Conservation (phyloP, 768 basidiomycete genomes). For the Termitomyces titanicus region DNA sequence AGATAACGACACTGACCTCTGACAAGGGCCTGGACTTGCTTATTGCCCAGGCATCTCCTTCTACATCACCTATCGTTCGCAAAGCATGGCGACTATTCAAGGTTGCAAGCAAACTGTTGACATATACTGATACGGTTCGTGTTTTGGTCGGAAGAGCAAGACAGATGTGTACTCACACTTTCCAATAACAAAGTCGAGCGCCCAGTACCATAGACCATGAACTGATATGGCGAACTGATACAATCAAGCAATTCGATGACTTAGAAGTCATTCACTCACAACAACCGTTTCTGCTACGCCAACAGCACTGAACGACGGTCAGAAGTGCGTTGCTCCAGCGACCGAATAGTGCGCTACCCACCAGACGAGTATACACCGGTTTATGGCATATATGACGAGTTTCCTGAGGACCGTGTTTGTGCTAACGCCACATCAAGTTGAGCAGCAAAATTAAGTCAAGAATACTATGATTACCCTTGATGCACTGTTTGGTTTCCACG, state of each 20-base stretch:
- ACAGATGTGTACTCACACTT: neutral
- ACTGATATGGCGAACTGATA: too few relatives aligned
- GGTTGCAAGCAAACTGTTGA: neutral
- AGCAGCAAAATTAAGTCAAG: too few relatives aligned
- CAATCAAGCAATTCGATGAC: too few relatives aligned
- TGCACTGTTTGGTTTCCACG: neutral
- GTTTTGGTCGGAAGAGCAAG: too few relatives aligned
- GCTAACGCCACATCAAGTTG: neutral
- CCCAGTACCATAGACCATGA: neutral
- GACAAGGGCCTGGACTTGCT: too few relatives aligned
- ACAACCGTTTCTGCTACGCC: neutral
- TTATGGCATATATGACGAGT: constrained; percentile 2
- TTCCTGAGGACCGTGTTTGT: constrained; percentile 1
- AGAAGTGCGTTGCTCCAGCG: too few relatives aligned
- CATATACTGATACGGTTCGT: neutral
- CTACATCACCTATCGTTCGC: neutral
- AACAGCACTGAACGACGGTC: neutral
- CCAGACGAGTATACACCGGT: neutral
- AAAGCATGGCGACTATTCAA: neutral
- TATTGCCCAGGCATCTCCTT: too few relatives aligned
- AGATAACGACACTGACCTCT: too few relatives aligned
- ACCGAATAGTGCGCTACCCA: too few relatives aligned
- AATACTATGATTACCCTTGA: neutral
- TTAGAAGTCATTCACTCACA: neutral
- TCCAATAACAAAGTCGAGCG: neutral